Base-by-base conservation (phyloP, 169 alveolate species). In the Plasmodium ovale region DNA sequence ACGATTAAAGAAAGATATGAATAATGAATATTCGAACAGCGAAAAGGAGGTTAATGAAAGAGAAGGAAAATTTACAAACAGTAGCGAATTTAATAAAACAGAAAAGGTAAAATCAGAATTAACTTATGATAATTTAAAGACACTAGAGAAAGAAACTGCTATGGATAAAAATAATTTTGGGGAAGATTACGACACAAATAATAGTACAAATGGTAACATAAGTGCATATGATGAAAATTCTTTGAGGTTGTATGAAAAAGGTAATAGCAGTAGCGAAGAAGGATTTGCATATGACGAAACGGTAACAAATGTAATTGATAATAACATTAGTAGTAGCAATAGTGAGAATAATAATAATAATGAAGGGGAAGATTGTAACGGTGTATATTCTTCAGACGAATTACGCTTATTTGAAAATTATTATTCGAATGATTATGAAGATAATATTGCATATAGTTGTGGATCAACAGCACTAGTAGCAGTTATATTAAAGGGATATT, bases 391-490 rank as follows among this genome's bases (percentile, higher is more conserved):
- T 14, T 64, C 88, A 3, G 88, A 77, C 12, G 88, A 77, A 37
- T 42, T 77, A 31, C 47, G 79, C 7, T 67, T 77, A 62, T 77
- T 77, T 77, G 88, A 77, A 49, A 77, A 77, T 60, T 77, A 77
- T 16, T 77, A 77, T 37, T 77, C 88, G 19, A 77, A 77, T 77
- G 88, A 77, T 35, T 88, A 72, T 49, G 95, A 91, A 42, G 94
- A 87, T 77, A 92, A 71, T 31, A 67, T 90, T 25, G 97, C 93
- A 14, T 88, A 77, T 68, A 96, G 96, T 47, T 96, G 97, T 62
- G 98, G 98, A n/a, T 93, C 98, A 44, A 94, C 98, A 1, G 94
- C 97, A 7, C 93, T 96, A 59, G 98, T 96, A 25, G 96, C 94
- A 54, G 95, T 94, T 47, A 94, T 96, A 42, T 72, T 94, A 68